phyloP scores from a whole-genome alignment of 805 yeast genomes.

The Cyberlindnera lachancei region DNA sequence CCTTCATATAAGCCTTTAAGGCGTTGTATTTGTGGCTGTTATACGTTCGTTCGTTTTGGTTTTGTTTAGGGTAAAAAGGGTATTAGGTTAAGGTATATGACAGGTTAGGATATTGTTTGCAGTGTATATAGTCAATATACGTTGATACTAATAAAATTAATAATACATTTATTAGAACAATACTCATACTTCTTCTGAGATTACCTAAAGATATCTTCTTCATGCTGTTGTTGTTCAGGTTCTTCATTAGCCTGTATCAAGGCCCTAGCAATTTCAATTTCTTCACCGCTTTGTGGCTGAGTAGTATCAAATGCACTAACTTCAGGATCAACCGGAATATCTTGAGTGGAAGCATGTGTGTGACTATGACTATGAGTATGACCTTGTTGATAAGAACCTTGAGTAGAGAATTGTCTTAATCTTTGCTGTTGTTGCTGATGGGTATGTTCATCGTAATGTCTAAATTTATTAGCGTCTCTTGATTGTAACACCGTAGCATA shows the following conservation, averaged over 20 bases:
- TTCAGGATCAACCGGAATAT: conserved; percentile 52
- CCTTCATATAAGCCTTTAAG: too few species aligned
- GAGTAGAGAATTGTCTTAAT: conserved; percentile 2
- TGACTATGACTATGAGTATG: background rate
- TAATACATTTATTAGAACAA: too few species aligned
- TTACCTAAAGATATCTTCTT: conserved; percentile 11
- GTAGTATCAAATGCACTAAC: conserved; percentile 39
- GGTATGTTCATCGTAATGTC: conserved; percentile 6
- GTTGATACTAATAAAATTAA: too few species aligned
- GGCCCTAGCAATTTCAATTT: conserved; percentile 60
- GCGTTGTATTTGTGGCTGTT: too few species aligned
- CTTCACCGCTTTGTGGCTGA: conserved; percentile 40
- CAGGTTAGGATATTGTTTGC: too few species aligned
- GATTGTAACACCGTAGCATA: conserved; percentile 1
- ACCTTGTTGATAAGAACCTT: conserved; percentile 1
- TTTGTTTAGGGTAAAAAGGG: too few species aligned
- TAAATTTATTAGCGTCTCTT: conserved; percentile 5
- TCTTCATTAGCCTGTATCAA: conserved; percentile 44
- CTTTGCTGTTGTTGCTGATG: conserved; percentile 4
- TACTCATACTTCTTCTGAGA: too few species aligned
- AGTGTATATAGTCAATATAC: too few species aligned
- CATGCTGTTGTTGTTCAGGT: conserved; percentile 9
- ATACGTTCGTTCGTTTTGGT: too few species aligned
- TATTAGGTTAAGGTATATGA: too few species aligned
- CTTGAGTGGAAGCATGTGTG: conserved; percentile 5